Evolutionary conservation across 331 rosid genomes (phyloP).

Genomic region (Malus hybrid): DNA sequence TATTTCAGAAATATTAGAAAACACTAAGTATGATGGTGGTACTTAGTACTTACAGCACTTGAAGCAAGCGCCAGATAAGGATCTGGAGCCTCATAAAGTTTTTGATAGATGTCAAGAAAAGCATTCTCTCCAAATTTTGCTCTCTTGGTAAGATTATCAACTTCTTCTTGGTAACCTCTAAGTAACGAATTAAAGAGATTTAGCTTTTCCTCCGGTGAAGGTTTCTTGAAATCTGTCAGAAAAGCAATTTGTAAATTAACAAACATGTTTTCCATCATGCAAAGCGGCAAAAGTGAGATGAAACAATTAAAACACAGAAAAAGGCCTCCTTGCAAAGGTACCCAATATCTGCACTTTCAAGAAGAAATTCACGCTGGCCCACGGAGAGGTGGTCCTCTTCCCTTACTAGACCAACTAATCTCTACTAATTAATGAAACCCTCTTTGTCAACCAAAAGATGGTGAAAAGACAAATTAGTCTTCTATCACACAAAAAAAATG

Average conservation of each 20-base stretch:
- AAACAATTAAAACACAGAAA: background rate
- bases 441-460: no score
- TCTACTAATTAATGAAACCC: no score
- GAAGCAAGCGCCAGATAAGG: slow-evolving; percentile 93
- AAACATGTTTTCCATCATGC: background rate
- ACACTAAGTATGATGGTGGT: slow-evolving; percentile 16
- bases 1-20: background rate
- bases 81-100: slow-evolving; percentile 96
- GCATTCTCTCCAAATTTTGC: slow-evolving; percentile 98
- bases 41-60: slow-evolving; percentile 57
- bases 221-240: slow-evolving; percentile 80
- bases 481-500: no score
- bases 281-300: background rate
- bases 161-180: slow-evolving; percentile 94
- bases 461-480: no score
- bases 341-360: background rate
- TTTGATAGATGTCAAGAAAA: slow-evolving; percentile 92
- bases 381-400: background rate
- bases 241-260: background rate
- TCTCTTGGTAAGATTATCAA: slow-evolving; percentile 90
- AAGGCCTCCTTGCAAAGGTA: background rate
- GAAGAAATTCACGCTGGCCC: background rate
- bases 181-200: slow-evolving; percentile 68
- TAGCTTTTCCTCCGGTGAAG: slow-evolving; percentile 68
- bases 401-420: background rate